These are phyloP conservation scores for Infundibulicybe gibba DNA, from an alignment of 768 basidiomycete species.

Conservation along the genomic window DNA sequence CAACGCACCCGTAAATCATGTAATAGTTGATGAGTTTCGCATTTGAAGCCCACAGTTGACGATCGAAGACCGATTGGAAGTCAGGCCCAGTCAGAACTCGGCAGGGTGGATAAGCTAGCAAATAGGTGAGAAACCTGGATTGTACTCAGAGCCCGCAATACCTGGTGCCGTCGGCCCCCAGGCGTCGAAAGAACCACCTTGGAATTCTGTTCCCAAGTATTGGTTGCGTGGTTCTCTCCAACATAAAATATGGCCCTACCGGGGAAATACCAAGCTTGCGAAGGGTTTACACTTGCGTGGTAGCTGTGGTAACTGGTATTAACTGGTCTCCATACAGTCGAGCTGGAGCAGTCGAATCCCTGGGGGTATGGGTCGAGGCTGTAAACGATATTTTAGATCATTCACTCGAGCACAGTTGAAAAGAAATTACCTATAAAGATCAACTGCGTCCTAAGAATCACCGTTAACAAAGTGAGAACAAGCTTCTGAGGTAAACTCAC, in stretches of 20 bases:
- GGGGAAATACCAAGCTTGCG: constrained; percentile 71
- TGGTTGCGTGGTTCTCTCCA: constrained; percentile 2
- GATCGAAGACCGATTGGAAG: constrained; percentile 79
- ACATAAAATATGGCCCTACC: constrained; percentile 27
- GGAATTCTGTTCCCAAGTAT: constrained; percentile 39
- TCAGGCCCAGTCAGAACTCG: constrained; percentile 63
- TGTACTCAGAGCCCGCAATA: constrained; percentile 11
- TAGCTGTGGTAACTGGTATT: constrained; percentile 61
- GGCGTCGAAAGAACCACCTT: constrained; percentile 77
- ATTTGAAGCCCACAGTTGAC: constrained; percentile 76
- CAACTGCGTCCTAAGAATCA: constrained; percentile 56
- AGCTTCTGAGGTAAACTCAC: constrained; percentile 27
- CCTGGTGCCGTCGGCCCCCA: constrained; percentile 77
- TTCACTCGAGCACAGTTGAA: not conserved
- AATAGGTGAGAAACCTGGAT: not conserved
- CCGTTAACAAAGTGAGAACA: not conserved
- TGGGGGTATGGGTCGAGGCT: constrained; percentile 74
- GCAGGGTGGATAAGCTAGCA: constrained; percentile 59
- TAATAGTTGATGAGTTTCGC: constrained; percentile 82
- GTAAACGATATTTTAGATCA: constrained; percentile 1
- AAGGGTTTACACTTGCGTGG: constrained; percentile 45
- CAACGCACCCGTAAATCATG: constrained; percentile 69
- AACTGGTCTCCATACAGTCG: constrained; percentile 62
- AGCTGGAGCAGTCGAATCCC: constrained; percentile 77
- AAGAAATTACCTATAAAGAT: constrained; percentile 63